A percentile compares a stretch with the other conserved stretches of the same genome.
Evolutionary conservation across 257 asterid species (phyloP).

Genomic region (Asclepias syriaca): DNA sequence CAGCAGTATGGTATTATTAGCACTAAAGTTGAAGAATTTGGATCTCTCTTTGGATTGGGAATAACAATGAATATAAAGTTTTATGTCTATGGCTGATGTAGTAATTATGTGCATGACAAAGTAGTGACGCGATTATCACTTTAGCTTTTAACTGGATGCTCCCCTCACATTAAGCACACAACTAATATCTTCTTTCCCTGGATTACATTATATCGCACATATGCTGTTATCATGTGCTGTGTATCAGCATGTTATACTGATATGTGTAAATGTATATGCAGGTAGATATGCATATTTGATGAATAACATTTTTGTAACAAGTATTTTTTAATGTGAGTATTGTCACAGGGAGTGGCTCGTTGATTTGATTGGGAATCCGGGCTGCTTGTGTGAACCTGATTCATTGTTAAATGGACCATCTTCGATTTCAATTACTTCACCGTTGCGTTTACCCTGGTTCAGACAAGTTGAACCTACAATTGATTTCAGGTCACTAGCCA

Average conservation of each 20-base stretch:
- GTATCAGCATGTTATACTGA: background rate
- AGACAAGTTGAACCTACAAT: constrained; percentile 62
- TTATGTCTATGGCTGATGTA: background rate
- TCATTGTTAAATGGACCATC: constrained; percentile 91
- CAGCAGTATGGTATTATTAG: background rate
- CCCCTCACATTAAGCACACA: background rate
- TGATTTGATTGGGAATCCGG: constrained; percentile 88
- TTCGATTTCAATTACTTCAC: constrained; percentile 86
- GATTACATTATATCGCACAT: background rate
- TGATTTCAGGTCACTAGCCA: constrained; percentile 83
- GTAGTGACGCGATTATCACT: background rate
- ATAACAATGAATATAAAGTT: background rate
- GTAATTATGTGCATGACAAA: background rate
- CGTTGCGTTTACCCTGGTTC: constrained; percentile 75
- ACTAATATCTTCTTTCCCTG: background rate
- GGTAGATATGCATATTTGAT: background rate
- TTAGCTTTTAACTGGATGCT: background rate
- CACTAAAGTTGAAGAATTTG: background rate
- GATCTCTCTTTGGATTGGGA: background rate
- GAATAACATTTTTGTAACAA: background rate
- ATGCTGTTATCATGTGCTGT: background rate
- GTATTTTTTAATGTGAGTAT: background rate
- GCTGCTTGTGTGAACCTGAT: constrained; percentile 76
- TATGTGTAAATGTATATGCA: background rate
- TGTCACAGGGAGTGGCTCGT: constrained; percentile 81